Percentiles rank a stretch among this genome's conserved stretches.
These are phyloP conservation scores for Plasmodium berghei DNA, from an alignment of 169 alveolate species.

Conservation along the genomic window DNA sequence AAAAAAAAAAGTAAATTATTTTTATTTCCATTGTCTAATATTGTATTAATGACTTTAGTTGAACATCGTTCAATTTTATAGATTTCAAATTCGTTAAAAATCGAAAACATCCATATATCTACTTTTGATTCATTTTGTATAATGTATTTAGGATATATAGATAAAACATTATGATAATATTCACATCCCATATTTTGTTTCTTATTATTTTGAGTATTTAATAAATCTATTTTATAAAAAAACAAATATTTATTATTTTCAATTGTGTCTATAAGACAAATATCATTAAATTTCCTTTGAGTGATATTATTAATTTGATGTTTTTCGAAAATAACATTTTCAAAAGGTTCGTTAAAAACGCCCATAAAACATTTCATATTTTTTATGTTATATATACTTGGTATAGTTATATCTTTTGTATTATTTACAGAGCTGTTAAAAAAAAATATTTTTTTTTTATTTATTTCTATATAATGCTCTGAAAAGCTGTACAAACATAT, in stretches of 20 bases:
- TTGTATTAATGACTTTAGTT: slow-evolving; percentile 10
- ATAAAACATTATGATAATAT: background rate
- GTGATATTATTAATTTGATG: background rate
- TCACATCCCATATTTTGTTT: background rate
- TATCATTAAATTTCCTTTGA: background rate
- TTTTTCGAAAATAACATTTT: background rate
- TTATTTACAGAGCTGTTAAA: background rate
- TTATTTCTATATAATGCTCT: slow-evolving; percentile 13
- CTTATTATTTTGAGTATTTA: background rate
- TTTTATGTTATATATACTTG: background rate
- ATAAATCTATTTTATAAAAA: background rate
- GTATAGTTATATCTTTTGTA: background rate
- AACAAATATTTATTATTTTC: background rate
- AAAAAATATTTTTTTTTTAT: slow-evolving; percentile 18
- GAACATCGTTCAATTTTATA: slow-evolving; percentile 7
- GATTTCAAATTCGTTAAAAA: background rate
- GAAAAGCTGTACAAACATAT: slow-evolving; percentile 24
- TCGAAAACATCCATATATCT: slow-evolving; percentile 16
- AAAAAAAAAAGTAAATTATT: slow-evolving; percentile 3
- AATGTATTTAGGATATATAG: slow-evolving; percentile 24
- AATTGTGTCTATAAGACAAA: background rate
- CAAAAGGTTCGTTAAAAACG: slow-evolving; percentile 6
- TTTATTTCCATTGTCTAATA: background rate
- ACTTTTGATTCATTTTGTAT: slow-evolving; percentile 25
- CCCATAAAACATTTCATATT: background rate